Percentiles rank a stretch among this genome's conserved stretches.
phyloP scores from a whole-genome alignment of 352 stramenopile genomes.

The Pythium aristosporum region DNA sequence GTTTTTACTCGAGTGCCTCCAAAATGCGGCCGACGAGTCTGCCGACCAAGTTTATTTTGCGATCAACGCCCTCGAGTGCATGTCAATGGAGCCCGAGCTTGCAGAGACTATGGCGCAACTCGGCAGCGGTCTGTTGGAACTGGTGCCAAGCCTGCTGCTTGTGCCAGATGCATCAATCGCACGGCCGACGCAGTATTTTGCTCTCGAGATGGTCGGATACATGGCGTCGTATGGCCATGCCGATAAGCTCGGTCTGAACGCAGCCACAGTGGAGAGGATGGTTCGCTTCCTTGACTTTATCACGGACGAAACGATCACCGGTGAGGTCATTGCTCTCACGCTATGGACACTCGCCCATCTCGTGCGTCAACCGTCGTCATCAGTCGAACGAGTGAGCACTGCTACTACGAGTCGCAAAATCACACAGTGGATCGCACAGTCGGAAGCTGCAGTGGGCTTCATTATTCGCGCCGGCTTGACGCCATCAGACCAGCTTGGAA shows the following conservation, averaged over 20 bases:
- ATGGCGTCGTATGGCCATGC: conserved; percentile 57
- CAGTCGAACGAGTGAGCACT: neutral
- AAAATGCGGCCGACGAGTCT: conserved; percentile 23
- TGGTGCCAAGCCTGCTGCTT: conserved; percentile 41
- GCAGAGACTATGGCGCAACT: conserved; percentile 34
- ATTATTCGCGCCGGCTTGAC: conserved; percentile 41
- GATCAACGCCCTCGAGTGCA: conserved; percentile 49
- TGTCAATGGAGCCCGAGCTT: conserved; percentile 55
- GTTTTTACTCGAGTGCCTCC: conserved; percentile 52
- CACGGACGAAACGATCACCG: conserved; percentile 30
- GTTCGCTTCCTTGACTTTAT: conserved; percentile 45
- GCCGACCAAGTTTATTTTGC: conserved; percentile 40
- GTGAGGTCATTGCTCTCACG: conserved; percentile 34
- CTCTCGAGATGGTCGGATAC: conserved; percentile 60
- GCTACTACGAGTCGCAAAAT: conserved; percentile 8
- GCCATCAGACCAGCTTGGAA: conserved; percentile 33
- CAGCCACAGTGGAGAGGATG: conserved; percentile 34
- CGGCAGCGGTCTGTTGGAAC: conserved; percentile 20
- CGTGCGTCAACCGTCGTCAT: conserved; percentile 17
- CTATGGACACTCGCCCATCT: conserved; percentile 52
- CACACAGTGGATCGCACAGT: conserved; percentile 36
- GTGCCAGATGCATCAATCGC: conserved; percentile 24
- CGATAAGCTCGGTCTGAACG: conserved; percentile 34
- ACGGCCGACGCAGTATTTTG: conserved; percentile 56
- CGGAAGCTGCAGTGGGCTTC: conserved; percentile 31